Evolutionary conservation across 1,139 yeast species (phyloP).

Genomic region (Sugiyamaella grinbergsii): DNA sequence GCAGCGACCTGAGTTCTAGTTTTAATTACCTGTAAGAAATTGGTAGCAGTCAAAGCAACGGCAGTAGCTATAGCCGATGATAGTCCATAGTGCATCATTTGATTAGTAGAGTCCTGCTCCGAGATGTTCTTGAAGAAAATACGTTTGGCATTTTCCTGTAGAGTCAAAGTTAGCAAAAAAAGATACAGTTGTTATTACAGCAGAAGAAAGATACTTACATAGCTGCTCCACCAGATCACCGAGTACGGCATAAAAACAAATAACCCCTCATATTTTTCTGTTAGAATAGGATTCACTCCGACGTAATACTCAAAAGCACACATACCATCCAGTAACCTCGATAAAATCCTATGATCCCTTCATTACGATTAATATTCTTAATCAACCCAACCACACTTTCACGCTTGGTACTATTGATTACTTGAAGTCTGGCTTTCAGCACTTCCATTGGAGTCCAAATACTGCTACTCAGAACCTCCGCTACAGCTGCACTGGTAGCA

Average conservation of each 20-base stretch:
- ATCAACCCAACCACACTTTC: slow-evolving; percentile 30
- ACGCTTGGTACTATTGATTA: slow-evolving; percentile 24
- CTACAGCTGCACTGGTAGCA: slow-evolving; percentile 41
- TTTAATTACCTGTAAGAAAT: slow-evolving; percentile 44
- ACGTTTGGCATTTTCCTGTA: slow-evolving; percentile 28
- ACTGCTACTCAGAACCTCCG: slow-evolving; percentile 44
- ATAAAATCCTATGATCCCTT: slow-evolving; percentile 44
- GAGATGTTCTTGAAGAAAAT: not conserved
- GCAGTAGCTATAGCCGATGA: slow-evolving; percentile 40
- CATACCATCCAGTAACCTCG: slow-evolving; percentile 46
- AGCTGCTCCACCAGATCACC: slow-evolving; percentile 43
- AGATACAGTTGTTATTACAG: not conserved
- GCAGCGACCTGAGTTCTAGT: slow-evolving; percentile 47
- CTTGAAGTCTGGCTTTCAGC: slow-evolving; percentile 45
- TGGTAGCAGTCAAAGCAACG: slow-evolving; percentile 36
- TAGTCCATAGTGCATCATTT: not conserved
- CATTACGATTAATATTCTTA: slow-evolving; percentile 34
- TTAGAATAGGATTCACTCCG: not conserved
- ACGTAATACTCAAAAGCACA: not conserved
- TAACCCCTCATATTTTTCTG: slow-evolving; percentile 21
- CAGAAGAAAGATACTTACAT: slow-evolving; percentile 28
- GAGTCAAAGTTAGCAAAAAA: not conserved
- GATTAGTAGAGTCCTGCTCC: slow-evolving; percentile 17
- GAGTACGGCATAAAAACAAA: slow-evolving; percentile 43
- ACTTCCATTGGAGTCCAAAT: slow-evolving; percentile 49